A percentile compares a stretch with the other conserved stretches of the same genome.
Conservation (phyloP, 2,329 filamentous ascomycete species). For the Colletotrichum eleusines region DNA sequence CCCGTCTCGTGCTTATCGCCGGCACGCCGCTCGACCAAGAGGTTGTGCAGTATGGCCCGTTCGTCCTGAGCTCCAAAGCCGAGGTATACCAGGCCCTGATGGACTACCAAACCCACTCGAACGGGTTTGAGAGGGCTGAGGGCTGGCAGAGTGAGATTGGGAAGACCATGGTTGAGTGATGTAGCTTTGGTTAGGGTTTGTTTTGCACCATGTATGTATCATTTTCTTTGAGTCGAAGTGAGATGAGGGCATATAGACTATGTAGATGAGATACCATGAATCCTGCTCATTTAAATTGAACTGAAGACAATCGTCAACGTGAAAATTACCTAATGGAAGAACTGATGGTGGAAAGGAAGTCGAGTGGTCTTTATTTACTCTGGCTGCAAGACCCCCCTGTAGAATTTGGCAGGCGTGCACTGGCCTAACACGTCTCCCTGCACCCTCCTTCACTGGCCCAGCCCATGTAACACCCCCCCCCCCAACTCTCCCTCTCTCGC, state of each 20-base stretch:
- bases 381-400: neutral
- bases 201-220: slow-evolving; percentile 1
- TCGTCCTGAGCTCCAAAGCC: slow-evolving; percentile 79
- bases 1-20: slow-evolving; percentile 77
- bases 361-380: neutral
- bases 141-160: slow-evolving; percentile 90
- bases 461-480: neutral
- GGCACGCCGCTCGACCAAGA: slow-evolving; percentile 84
- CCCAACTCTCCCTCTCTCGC: slow-evolving; percentile 16
- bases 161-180: slow-evolving; percentile 72
- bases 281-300: neutral
- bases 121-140: slow-evolving; percentile 84
- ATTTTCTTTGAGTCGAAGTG: neutral
- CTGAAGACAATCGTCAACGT: neutral
- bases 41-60: slow-evolving; percentile 87
- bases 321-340: neutral
- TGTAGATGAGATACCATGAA: slow-evolving; percentile 3
- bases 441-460: slow-evolving; percentile 2
- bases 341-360: neutral
- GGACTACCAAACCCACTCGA: slow-evolving; percentile 78
- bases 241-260: neutral
- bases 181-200: neutral
- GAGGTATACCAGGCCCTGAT: slow-evolving; percentile 81
- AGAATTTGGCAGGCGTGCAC: slow-evolving; percentile 5
- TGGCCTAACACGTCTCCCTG: neutral